These are phyloP conservation scores for Xerocomus subilludens DNA, from an alignment of 1,284 basidiomycete species.

Conservation along the genomic window DNA sequence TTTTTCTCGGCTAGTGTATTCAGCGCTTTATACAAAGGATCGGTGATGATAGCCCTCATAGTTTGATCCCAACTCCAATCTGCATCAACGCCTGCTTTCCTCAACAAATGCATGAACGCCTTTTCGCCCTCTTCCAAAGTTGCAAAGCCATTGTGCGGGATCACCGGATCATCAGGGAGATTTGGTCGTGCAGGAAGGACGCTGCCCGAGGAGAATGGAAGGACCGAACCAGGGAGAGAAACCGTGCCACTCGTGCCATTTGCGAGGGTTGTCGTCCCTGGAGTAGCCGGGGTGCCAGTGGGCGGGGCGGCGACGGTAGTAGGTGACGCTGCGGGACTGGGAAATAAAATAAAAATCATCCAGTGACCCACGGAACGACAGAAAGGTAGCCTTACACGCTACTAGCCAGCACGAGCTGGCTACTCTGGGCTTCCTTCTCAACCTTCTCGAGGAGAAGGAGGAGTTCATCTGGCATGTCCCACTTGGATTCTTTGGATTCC, in stretches of 20 bases:
- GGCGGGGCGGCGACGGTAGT: slow-evolving; percentile 18
- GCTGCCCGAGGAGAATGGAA: slow-evolving; percentile 68
- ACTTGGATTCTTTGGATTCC: slow-evolving; percentile 89
- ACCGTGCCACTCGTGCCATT: slow-evolving; percentile 64
- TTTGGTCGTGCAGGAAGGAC: slow-evolving; percentile 79
- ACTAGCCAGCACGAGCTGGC: slow-evolving; percentile 51
- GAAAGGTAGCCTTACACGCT: slow-evolving; percentile 43
- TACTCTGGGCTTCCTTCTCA: slow-evolving; percentile 72
- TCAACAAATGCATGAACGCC: slow-evolving; percentile 90
- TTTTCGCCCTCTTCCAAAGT: slow-evolving; percentile 92
- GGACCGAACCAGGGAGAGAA: slow-evolving; percentile 62
- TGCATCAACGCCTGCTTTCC: slow-evolving; percentile 88
- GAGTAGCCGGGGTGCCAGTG: slow-evolving; percentile 22
- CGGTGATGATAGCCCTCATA: slow-evolving; percentile 97
- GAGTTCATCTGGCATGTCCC: slow-evolving; percentile 94
- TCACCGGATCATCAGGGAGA: slow-evolving; percentile 83
- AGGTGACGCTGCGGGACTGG: slow-evolving; percentile 37
- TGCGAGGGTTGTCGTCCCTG: slow-evolving; percentile 36
- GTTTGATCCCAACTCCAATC: slow-evolving; percentile 99
- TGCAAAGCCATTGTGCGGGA: slow-evolving; percentile 88
- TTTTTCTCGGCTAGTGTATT: slow-evolving; percentile 96
- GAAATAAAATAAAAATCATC: slow-evolving; percentile 12
- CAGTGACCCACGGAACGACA: neutral
- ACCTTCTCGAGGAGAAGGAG: slow-evolving; percentile 83
- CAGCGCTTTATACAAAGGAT: slow-evolving; percentile 95